Percentiles rank a stretch among this genome's conserved stretches.
Evolutionary conservation across 179 eudicot species (phyloP).

Genomic region (Silene coronaria): DNA sequence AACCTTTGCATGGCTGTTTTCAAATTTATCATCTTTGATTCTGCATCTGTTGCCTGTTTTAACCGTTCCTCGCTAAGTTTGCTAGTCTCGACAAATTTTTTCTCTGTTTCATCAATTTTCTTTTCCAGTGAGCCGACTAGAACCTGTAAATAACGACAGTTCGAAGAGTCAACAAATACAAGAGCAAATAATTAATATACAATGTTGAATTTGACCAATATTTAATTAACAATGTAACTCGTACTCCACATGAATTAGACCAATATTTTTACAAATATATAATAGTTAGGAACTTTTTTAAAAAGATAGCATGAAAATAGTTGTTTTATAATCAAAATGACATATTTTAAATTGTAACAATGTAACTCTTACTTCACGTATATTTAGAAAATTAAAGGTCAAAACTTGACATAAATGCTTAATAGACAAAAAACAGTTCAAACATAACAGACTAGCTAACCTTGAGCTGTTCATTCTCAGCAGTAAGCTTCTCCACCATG

Average conservation of each 20-base stretch:
- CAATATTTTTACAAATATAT: background rate
- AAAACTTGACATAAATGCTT: too few species aligned
- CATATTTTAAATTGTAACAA: too few species aligned
- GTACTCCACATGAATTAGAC: too few species aligned
- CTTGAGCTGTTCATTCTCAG: slow-evolving; percentile 84
- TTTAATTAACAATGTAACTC: too few species aligned
- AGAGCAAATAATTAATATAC: background rate
- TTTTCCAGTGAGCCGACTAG: slow-evolving; percentile 72
- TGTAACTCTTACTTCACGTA: too few species aligned
- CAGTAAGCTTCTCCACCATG: slow-evolving; percentile 52
- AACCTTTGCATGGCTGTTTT: slow-evolving; percentile 86
- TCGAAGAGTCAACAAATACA: background rate
- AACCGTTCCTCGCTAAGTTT: slow-evolving; percentile 83
- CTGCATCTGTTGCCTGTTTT: slow-evolving; percentile 88
- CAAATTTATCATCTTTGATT: slow-evolving; percentile 65
- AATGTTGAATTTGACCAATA: too few species aligned
- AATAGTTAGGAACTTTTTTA: background rate
- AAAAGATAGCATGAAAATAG: too few species aligned
- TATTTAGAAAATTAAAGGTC: too few species aligned
- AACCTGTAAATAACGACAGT: slow-evolving; percentile 37
- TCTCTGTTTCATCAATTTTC: slow-evolving; percentile 80
- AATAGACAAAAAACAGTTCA: background rate
- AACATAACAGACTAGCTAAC: slow-evolving; percentile 26
- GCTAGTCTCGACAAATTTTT: slow-evolving; percentile 78
- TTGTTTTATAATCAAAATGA: too few species aligned